Base-by-base conservation (phyloP, 495 filamentous ascomycete genomes). In the Talaromyces thailandensis region DNA sequence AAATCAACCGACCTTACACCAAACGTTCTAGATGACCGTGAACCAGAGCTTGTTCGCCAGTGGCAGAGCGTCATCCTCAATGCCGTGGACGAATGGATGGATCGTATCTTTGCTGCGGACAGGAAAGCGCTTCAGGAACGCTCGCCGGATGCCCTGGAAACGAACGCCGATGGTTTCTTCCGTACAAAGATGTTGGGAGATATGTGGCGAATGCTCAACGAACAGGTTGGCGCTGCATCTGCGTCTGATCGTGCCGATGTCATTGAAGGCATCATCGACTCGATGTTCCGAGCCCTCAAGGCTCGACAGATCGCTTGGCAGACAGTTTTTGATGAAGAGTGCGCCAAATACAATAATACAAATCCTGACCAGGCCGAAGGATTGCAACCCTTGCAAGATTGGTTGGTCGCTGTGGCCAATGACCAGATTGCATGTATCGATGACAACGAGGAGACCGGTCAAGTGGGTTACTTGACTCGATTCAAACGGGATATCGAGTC, bases 401-500 rank as follows among this genome's bases (percentile, higher is more conserved):
- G 92, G 89, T 84, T 98, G 50, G 83, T 98, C 24, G 92, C 93
- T n/a, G 89, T 95, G 57, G 94, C 94, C 63, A 99, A 98, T 74
- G 94, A 99, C 73, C 94, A 99, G 71, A 97, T 99, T 66, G 90
- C 90, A 60, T 96, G 91, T 74, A 97, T 97, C 69, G 93, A 96
- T 70, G 94, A 97, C 71, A 79, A 84, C 62, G 75, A 79, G 26
- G 87, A 89, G 56, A 84, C 85, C 32, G 84, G 81, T 51, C 85
- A 86, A 43, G 66, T 87, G 29, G 86, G 87, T 31, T 95, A 95
- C 77, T 80, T 97, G 48, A 84, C 88, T 9, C 83, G 85, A 64
- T 97, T 96, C 83, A 85, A 84, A 63, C 81, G 82, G 64, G 90
- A 93, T 64, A 85, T 94, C 69, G 86, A 86, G 65, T 75, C 87